Conservation (phyloP, 108 stramenopile species). For the Nitzschia sp. region DNA sequence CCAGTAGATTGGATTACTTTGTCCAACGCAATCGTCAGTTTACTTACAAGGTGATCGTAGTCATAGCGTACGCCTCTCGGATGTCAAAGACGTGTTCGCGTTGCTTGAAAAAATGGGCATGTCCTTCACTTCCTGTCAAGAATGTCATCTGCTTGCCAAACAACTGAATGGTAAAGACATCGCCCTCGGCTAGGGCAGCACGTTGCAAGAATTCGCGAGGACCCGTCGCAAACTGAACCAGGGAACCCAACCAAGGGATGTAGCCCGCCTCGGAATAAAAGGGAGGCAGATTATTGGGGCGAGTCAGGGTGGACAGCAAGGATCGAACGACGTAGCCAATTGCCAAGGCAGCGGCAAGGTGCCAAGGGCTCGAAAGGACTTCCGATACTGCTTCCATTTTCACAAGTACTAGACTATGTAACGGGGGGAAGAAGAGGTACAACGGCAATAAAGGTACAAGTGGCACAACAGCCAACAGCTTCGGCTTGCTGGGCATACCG, state of each 20-base stretch:
- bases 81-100: slow-evolving; percentile 60
- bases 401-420: not conserved
- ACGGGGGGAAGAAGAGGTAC: too few species aligned
- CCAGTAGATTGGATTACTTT: too few species aligned
- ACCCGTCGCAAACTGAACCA: slow-evolving; percentile 27
- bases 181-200: slow-evolving; percentile 12
- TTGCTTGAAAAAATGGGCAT: slow-evolving; percentile 67
- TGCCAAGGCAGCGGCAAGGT: slow-evolving; percentile 14
- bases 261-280: slow-evolving; percentile 28
- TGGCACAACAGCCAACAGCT: too few species aligned
- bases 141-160: slow-evolving; percentile 68
- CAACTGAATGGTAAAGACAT: slow-evolving; percentile 43
- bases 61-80: slow-evolving; percentile 64
- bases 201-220: slow-evolving; percentile 27
- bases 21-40: too few species aligned
- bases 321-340: slow-evolving; percentile 4
- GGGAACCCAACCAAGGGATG: slow-evolving; percentile 32
- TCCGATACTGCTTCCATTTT: not conserved
- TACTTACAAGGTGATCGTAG: slow-evolving; percentile 74
- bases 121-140: slow-evolving; percentile 66
- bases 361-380: slow-evolving; percentile 8
- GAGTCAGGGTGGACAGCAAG: not conserved
- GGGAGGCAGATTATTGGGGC: slow-evolving; percentile 23
- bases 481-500: too few species aligned
- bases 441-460: too few species aligned